phyloP scores from a whole-genome alignment of 495 filamentous ascomycete species.

The Penicillium waksmanii region DNA sequence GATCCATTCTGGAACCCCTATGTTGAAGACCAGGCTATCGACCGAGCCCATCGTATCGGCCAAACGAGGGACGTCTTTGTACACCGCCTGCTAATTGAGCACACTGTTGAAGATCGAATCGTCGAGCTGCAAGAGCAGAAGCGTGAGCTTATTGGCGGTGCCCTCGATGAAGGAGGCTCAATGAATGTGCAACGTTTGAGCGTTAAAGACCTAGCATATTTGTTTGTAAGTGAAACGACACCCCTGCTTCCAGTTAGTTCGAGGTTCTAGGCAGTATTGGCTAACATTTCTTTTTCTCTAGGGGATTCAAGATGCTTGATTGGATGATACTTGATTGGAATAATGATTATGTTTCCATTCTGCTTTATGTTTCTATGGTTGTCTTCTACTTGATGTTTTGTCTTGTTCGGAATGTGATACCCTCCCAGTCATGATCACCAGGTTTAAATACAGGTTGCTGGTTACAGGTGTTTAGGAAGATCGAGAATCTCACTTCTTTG shows the following conservation, averaged over 20 bases:
- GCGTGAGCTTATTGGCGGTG: conserved; percentile 73
- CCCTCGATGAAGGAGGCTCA: conserved; percentile 78
- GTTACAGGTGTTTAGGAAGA: neutral
- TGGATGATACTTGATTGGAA: neutral
- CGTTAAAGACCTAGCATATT: conserved; percentile 65
- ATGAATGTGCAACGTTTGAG: conserved; percentile 65
- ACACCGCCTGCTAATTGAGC: conserved; percentile 75
- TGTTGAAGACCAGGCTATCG: conserved; percentile 92
- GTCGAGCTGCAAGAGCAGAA: conserved; percentile 84
- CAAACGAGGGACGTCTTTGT: conserved; percentile 76
- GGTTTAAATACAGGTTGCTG: neutral
- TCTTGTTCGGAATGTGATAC: neutral
- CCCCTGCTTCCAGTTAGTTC: neutral
- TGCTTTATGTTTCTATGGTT: neutral
- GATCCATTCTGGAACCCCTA: conserved; percentile 98
- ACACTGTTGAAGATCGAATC: conserved; percentile 91
- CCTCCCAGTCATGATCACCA: neutral
- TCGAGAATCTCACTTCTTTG: neutral
- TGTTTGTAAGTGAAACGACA: conserved; percentile 61
- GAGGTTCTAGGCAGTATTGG: neutral
- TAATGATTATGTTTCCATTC: neutral
- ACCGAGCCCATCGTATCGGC: conserved; percentile 90
- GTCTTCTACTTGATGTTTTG: neutral
- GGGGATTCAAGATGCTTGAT: conserved; percentile 9
- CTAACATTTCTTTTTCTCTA: conserved; percentile 15